Evolutionary conservation across 2,329 filamentous ascomycete genomes (phyloP).

Genomic region (Lachnellula hyalina): DNA sequence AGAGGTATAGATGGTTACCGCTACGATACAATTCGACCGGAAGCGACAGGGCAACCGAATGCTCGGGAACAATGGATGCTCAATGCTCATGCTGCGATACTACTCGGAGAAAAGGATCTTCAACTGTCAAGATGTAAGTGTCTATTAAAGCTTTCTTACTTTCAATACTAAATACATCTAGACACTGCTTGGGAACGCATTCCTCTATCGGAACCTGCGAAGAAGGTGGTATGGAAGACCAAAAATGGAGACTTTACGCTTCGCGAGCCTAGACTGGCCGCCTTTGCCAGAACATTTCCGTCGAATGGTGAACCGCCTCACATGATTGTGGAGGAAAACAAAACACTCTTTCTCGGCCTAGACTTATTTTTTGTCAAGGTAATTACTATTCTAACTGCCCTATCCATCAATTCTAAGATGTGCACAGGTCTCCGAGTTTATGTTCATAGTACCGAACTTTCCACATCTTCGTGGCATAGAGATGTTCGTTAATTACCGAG

Average conservation of each 20-base stretch:
- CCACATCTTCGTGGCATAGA: constrained; percentile 53
- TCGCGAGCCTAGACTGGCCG: constrained; percentile 43
- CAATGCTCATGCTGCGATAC: constrained; percentile 57
- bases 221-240: constrained; percentile 54
- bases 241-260: constrained; percentile 54
- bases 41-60: constrained; percentile 45
- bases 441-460: constrained; percentile 52
- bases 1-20: constrained; percentile 54
- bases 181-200: constrained; percentile 55
- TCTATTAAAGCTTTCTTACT: neutral
- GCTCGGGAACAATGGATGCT: constrained; percentile 63
- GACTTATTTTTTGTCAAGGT: constrained; percentile 67
- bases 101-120: constrained; percentile 61
- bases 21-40: constrained; percentile 56
- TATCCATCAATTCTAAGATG: constrained; percentile 19
- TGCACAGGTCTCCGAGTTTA: constrained; percentile 53
- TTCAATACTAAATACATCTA: constrained; percentile 27
- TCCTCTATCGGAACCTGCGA: constrained; percentile 49
- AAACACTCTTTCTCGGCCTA: constrained; percentile 41
- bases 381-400: constrained; percentile 17
- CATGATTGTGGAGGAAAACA: constrained; percentile 19
- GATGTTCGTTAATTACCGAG: constrained; percentile 54
- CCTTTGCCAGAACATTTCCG: constrained; percentile 48
- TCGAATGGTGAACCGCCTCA: constrained; percentile 22
- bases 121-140: constrained; percentile 53